Evolutionary conservation across 2,329 filamentous ascomycete species (phyloP), one percentile per base, ranked within the genome.

Genomic region (Sporothrix protearum): DNA sequence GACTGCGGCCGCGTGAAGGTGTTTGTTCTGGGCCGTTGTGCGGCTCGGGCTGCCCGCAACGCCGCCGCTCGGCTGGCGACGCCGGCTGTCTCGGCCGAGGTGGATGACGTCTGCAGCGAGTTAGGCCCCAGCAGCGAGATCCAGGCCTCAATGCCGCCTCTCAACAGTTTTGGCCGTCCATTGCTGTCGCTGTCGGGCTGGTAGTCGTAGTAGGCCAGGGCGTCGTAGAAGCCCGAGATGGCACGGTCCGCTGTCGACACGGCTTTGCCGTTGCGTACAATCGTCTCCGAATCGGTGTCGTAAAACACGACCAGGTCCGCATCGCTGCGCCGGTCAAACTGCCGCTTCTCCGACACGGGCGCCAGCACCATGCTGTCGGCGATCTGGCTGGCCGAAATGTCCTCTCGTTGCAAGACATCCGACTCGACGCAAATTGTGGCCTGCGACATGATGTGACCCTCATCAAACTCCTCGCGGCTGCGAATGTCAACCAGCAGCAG

Each of bases 221-320:
- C 94, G 74, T 93, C 90, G 77, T 91, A 89, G 14, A 99, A 83
- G 19, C 89, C 89, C 74, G 89, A 85, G 25, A 97, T 80, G n/a
- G 89, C 87, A 77, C 77, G 82, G 79, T 80, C 85, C 22, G 73
- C 69, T 0, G 71, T 45, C 8, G 74, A 73, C 67, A 75, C 22
- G 63, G 75, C 39, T 12, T 74, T 75, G 61, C 67, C 70, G 22
- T 68, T 72, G 73, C 19, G 71, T 75, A 81, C 76, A 86, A 96
- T 76, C 74, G 83, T 75, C 80, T 86, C 72, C 77, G 92, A 84
- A 78, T 85, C 73, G 75, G 95, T 87, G 79, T 99, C 94, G 79
- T 98, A 97, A 77, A 96, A 96, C 0, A 99, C 92, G 12, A 99
- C 87, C 55, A 97, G 81, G 75, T 98, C 94, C 76, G 92, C 97